Conservation (phyloP, 2,329 filamentous ascomycete species). For the Xenoacremonium recifei region DNA sequence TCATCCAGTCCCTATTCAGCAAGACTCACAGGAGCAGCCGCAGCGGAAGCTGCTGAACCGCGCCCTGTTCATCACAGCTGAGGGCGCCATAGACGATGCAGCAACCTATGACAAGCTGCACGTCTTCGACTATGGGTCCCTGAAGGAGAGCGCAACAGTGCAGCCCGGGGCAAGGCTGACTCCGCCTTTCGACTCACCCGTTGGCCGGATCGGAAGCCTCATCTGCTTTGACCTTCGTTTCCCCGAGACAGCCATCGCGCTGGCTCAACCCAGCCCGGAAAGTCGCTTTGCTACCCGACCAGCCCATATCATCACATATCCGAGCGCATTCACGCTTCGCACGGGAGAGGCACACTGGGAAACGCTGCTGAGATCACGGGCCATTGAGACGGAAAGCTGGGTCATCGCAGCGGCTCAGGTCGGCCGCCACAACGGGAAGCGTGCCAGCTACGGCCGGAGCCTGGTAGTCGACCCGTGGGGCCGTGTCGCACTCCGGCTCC, state of each 20-base stretch:
- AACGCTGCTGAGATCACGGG: slow-evolving; percentile 71
- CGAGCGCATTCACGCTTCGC: slow-evolving; percentile 84
- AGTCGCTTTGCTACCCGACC: slow-evolving; percentile 31
- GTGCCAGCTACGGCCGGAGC: slow-evolving; percentile 81
- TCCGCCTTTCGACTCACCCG: slow-evolving; percentile 67
- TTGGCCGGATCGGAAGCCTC: slow-evolving; percentile 74
- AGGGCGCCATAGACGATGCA: slow-evolving; percentile 40
- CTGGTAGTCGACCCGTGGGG: slow-evolving; percentile 90
- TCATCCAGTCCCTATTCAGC: slow-evolving; percentile 41
- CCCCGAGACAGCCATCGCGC: slow-evolving; percentile 68
- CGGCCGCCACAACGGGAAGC: slow-evolving; percentile 70
- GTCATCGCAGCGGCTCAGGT: slow-evolving; percentile 81
- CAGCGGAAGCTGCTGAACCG: slow-evolving; percentile 46
- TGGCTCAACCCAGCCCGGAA: slow-evolving; percentile 46
- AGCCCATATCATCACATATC: slow-evolving; percentile 80
- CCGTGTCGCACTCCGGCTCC: slow-evolving; percentile 63
- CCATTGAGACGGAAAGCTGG: slow-evolving; percentile 87
- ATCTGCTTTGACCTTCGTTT: slow-evolving; percentile 94
- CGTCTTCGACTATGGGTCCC: slow-evolving; percentile 70
- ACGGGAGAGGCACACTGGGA: slow-evolving; percentile 89
- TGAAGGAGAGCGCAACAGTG: slow-evolving; percentile 57
- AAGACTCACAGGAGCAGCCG: slow-evolving; percentile 39
- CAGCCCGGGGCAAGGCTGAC: slow-evolving; percentile 65
- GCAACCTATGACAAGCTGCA: slow-evolving; percentile 81
- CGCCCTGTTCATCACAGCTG: slow-evolving; percentile 48